Conservation (phyloP, 2,329 filamentous ascomycete genomes). For the Apiospora hydei region DNA sequence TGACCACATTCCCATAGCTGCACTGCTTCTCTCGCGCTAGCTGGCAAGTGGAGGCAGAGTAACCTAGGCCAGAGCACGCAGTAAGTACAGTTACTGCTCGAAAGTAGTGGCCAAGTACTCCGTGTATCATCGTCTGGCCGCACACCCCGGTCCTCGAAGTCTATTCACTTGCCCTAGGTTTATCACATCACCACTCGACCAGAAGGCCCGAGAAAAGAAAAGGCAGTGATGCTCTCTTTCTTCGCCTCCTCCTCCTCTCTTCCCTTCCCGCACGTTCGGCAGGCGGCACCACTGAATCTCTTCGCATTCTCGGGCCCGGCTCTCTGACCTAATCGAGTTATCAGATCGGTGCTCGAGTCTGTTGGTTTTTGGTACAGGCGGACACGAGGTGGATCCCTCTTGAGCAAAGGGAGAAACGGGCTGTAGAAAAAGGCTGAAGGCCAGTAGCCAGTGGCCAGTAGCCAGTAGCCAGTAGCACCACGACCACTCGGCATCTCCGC, state of each 20-base stretch:
- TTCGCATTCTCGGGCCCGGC: background rate
- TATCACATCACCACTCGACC: slow-evolving; percentile 12
- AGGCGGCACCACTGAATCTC: slow-evolving; percentile 2
- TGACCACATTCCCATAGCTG: slow-evolving; percentile 18
- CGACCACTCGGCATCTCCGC: background rate
- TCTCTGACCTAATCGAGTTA: background rate
- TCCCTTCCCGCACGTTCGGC: background rate
- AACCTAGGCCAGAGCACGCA: background rate
- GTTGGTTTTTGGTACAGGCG: background rate
- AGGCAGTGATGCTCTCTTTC: background rate
- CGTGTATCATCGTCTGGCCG: background rate
- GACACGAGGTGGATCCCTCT: slow-evolving; percentile 2
- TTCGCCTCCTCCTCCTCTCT: background rate
- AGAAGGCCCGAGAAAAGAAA: slow-evolving; percentile 12
- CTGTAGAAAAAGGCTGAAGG: background rate
- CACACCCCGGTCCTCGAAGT: background rate
- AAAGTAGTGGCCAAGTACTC: slow-evolving; percentile 2
- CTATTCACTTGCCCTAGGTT: slow-evolving; percentile 1
- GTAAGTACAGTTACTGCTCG: background rate
- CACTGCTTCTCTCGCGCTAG: slow-evolving; percentile 2
- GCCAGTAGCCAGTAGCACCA: background rate
- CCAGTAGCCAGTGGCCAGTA: background rate
- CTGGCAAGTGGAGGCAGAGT: background rate
- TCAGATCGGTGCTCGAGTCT: background rate
- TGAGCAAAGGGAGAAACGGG: background rate